Base-by-base conservation (phyloP, 441 rosid genomes). In the California macrophylla region DNA sequence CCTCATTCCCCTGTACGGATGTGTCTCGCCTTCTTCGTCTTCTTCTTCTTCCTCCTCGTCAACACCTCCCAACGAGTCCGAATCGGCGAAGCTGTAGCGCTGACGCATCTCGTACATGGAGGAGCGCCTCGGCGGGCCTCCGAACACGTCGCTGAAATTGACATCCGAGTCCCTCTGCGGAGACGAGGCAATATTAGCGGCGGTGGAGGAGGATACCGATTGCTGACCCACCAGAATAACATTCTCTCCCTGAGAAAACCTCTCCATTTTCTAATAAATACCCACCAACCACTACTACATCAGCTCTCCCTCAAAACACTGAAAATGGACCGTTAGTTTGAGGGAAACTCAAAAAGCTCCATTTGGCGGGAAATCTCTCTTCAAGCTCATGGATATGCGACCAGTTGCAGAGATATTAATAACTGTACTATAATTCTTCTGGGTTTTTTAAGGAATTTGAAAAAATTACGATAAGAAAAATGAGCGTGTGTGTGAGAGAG, bases 131-230 rank as follows among this genome's bases (percentile, higher is more conserved):
- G 98, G 99, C 1, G 97, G 98, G 20, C 98, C 99, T 8, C 99
- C 98, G 65, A 94, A 94, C 32, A 94, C 99, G 21, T 90, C 99
- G 1, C 75, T 74, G 75, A 92, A 94, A 77, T 94, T 96, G 42
- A 89, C 40, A 78, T 90, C 96, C 5, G 87, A 68, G 74, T 72
- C 71, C 40, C 73, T 32, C 38, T 30, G 64, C 26, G 45, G 45
- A 38, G 36, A 4, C 36, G 36, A 32, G 6, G 7, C 7, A 6
- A 6, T 32, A 9, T 32, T 9, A 9, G 12, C 13, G 52, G 52
- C 52, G 52, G 18, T 34, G 63, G 28, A 18, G 18, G 63, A 7
- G 18, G 32, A 4, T 20, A 66, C 7, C 21, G 85, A 72, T 34
- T 71, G 70, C 18, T 66, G 74, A 29, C 80, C 79, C n/a, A 81